These are phyloP conservation scores for Lycium ferocissimum DNA, from an alignment of 257 asterid genomes.

Conservation along the genomic window DNA sequence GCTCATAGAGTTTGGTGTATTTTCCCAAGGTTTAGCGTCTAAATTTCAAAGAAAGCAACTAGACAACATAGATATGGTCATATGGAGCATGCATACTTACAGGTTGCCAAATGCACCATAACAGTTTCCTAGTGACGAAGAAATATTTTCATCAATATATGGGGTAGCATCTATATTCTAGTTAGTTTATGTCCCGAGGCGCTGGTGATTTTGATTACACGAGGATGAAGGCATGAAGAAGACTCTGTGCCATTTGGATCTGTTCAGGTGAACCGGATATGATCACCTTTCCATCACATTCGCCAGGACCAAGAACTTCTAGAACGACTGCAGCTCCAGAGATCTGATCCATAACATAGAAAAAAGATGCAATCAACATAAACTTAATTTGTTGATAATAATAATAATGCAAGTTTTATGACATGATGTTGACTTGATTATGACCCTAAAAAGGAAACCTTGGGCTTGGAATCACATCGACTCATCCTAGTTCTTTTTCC, in stretches of 20 bases:
- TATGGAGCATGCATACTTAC: slow-evolving; percentile 27
- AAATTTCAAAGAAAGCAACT: background rate
- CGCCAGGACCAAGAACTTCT: slow-evolving; percentile 53
- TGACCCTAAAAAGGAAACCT: slow-evolving; percentile 2
- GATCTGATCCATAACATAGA: slow-evolving; percentile 43
- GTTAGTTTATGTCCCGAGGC: background rate
- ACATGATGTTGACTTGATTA: background rate
- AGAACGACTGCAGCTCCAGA: slow-evolving; percentile 53
- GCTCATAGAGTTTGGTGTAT: background rate
- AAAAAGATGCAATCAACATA: slow-evolving; percentile 11
- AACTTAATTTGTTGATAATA: background rate
- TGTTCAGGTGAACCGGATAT: slow-evolving; percentile 54
- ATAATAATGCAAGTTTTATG: background rate
- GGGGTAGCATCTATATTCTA: background rate
- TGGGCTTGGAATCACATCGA: background rate
- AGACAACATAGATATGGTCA: background rate
- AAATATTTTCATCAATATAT: background rate
- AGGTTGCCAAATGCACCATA: slow-evolving; percentile 18
- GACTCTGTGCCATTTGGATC: slow-evolving; percentile 55
- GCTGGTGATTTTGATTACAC: slow-evolving; percentile 21
- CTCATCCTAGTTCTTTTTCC: slow-evolving; percentile 7
- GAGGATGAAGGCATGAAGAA: slow-evolving; percentile 59
- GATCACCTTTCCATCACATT: slow-evolving; percentile 52
- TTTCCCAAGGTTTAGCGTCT: background rate
- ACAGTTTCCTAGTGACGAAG: background rate